phyloP scores from a whole-genome alignment of 768 basidiomycete genomes.

The Russula sp. region DNA sequence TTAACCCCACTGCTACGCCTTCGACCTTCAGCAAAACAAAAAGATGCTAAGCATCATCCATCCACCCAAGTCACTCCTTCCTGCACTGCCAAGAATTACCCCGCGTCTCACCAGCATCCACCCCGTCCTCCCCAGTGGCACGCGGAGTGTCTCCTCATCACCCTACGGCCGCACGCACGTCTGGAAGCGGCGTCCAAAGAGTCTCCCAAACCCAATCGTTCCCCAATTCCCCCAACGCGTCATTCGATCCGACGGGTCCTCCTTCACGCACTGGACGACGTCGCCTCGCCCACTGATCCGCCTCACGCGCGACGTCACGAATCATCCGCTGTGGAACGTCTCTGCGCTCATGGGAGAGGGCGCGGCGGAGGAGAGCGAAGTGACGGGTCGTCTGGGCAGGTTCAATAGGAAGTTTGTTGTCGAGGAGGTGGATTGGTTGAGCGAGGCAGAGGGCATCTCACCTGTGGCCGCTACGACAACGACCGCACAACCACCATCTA shows the following conservation, averaged over 20 bases:
- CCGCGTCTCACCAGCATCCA: background rate
- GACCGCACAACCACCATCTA: background rate
- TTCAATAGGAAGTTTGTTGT: conserved; percentile 79
- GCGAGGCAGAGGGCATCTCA: conserved; percentile 21
- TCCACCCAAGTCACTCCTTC: background rate
- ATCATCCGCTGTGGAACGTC: conserved; percentile 84
- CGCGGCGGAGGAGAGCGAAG: conserved; percentile 64
- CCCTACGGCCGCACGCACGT: conserved; percentile 85
- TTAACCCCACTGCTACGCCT: background rate
- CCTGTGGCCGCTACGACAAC: background rate
- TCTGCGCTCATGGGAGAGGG: conserved; percentile 44
- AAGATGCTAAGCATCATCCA: conserved; percentile 6
- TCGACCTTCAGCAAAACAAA: background rate
- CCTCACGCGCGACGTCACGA: conserved; percentile 84
- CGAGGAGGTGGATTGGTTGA: conserved; percentile 42
- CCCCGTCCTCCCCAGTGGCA: background rate
- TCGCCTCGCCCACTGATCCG: conserved; percentile 75
- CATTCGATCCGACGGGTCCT: conserved; percentile 83
- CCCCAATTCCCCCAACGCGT: conserved; percentile 85
- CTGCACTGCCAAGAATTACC: no score
- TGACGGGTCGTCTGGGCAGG: conserved; percentile 74
- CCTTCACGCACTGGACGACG: conserved; percentile 84
- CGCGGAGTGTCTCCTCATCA: conserved; percentile 58
- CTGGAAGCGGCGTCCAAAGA: conserved; percentile 63
- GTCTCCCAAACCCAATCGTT: conserved; percentile 78